Evolutionary conservation across 2,329 filamentous ascomycete genomes (phyloP), one percentile per base, ranked within the genome.

Genomic region (Aspergillus niger): DNA sequence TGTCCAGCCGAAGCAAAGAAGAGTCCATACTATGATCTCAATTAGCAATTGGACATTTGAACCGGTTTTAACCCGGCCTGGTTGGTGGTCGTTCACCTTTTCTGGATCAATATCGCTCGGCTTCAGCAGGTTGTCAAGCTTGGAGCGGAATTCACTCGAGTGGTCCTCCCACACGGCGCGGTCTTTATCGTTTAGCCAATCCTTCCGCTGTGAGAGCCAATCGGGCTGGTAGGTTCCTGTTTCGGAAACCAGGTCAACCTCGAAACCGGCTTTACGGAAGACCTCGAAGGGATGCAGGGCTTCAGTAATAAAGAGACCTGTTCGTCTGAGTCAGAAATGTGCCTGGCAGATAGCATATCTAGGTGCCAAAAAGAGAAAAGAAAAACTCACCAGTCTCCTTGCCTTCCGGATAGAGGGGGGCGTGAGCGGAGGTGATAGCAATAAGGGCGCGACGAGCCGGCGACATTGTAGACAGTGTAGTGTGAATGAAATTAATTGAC

Each of bases 171-270:
- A 77, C n/a, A 69, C 60, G 20, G 65, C 67, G 8, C 67, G 63
- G 53, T 78, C 76, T 8, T 71, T 70, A 15, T 68, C 70, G 15
- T 62, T 64, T 24, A 78, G 64, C 63, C 65, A 78, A 15, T 77
- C 75, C 6, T 69, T 64, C 58, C 75, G 71, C 53, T 73, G 63
- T n/a, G 67, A 71, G 11, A 79, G 63, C 76, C 77, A 60, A 38
- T 60, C 53, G 71, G 74, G 66, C n/a, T 67, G 65, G 61, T 73
- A 79, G 8, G 66, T 71, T 7, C 77, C 77, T 22, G 69, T 76
- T 54, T 79, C 77, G 8, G 76, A 77, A 38, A 74, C 76, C 39
- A 79, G 70, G 61, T 79, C 76, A 56, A 79, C 77, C 39, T 76
- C 73, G 66, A 77, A 76, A 2, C 74, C 74, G 0, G 74, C 74